Evolutionary conservation across 208 protist species (phyloP).

Genomic region (Leishmania mexicana): DNA sequence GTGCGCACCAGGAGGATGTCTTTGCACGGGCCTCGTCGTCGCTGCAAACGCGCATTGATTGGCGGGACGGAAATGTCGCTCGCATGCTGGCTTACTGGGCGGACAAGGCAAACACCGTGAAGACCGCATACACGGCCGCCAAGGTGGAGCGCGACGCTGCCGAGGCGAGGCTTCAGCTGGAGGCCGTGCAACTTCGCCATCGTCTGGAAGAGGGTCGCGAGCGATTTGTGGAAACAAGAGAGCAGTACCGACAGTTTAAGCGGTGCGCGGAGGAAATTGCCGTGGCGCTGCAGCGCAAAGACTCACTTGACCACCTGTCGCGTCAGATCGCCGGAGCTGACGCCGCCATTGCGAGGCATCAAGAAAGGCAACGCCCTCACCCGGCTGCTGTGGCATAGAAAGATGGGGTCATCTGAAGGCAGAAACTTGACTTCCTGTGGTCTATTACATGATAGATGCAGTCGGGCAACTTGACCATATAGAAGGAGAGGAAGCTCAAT

Average conservation of each 20-base stretch:
- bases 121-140: conserved; percentile 35
- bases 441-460: too few relatives aligned
- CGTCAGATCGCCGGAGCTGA: conserved; percentile 19
- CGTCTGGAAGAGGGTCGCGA: conserved; percentile 29
- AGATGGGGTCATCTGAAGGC: too few relatives aligned
- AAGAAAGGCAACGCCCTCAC: not conserved
- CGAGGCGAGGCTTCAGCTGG: conserved; percentile 14
- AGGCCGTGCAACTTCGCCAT: conserved; percentile 31
- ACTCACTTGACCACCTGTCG: conserved; percentile 15
- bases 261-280: conserved; percentile 27
- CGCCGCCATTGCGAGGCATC: conserved; percentile 18
- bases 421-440: too few relatives aligned
- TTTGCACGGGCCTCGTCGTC: conserved; percentile 24
- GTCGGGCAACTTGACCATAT: too few relatives aligned
- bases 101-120: conserved; percentile 21
- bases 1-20: conserved; percentile 25
- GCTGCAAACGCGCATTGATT: conserved; percentile 35
- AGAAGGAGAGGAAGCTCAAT: too few relatives aligned
- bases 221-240: conserved; percentile 19
- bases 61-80: conserved; percentile 44
- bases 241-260: conserved; percentile 12
- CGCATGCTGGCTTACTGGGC: conserved; percentile 47
- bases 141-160: conserved; percentile 31
- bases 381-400: not conserved
- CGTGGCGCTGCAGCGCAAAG: conserved; percentile 17